Evolutionary conservation across 2,329 filamentous ascomycete genomes (phyloP).

Genomic region (Cryphonectria nitschkei): DNA sequence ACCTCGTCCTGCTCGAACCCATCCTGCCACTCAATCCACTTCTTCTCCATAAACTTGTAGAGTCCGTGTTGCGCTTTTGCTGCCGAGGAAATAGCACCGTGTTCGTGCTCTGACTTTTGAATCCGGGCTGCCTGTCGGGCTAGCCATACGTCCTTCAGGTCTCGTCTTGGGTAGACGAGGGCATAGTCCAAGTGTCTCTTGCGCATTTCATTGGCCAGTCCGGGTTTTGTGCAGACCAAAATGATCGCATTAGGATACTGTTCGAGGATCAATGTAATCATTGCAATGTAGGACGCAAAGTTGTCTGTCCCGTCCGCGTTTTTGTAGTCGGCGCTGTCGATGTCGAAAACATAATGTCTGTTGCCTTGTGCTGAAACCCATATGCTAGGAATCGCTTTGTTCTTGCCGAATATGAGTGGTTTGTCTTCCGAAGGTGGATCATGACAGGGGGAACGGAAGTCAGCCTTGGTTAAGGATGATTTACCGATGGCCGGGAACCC

Average conservation of each 20-base stretch:
- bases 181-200: neutral
- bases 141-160: neutral
- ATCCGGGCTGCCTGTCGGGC: neutral
- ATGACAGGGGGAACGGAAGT: neutral
- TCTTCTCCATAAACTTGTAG: neutral
- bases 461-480: neutral
- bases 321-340: conserved; percentile 1
- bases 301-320: neutral
- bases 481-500: neutral
- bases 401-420: neutral
- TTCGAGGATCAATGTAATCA: neutral
- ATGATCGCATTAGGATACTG: neutral
- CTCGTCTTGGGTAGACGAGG: neutral
- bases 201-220: neutral
- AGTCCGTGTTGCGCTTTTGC: neutral
- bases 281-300: neutral
- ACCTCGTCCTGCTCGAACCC: neutral
- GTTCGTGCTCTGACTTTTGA: neutral
- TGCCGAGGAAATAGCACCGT: neutral
- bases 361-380: neutral
- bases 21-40: neutral
- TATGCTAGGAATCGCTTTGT: neutral
- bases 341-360: neutral
- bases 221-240: neutral
- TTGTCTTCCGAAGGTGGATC: neutral